Percentiles rank a stretch among this genome's conserved stretches.
Conservation (phyloP, 257 asterid species). For the Nicotiana knightiana region DNA sequence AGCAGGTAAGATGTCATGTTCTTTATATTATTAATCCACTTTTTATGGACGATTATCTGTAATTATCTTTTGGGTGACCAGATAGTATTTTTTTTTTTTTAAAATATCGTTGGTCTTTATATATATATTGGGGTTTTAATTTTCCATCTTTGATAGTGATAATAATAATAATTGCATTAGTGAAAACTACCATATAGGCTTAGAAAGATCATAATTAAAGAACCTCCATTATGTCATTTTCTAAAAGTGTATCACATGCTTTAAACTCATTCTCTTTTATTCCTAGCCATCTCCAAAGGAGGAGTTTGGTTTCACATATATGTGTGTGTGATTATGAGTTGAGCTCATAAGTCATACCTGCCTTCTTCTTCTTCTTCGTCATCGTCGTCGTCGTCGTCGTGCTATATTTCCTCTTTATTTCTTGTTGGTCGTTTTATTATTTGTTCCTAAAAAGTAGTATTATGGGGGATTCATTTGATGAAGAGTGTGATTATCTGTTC, state of each 20-base stretch:
- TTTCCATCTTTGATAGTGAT: conserved; percentile 11
- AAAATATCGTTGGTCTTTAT: too few relatives aligned
- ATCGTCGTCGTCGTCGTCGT: too few relatives aligned
- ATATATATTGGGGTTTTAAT: not conserved
- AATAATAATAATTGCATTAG: not conserved
- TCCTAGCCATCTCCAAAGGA: conserved; percentile 4
- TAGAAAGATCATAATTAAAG: conserved; percentile 19
- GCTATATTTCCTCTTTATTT: not conserved
- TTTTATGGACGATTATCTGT: too few relatives aligned
- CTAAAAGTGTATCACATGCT: conserved; percentile 47
- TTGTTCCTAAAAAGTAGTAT: not conserved
- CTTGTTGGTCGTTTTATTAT: not conserved
- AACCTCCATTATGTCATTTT: conserved; percentile 40
- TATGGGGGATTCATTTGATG: conserved; percentile 61
- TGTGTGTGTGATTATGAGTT: conserved; percentile 18
- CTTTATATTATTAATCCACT: too few relatives aligned
- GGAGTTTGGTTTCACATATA: conserved; percentile 28
- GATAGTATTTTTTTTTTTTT: too few relatives aligned
- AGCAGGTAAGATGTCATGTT: too few relatives aligned
- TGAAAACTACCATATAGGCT: conserved; percentile 14
- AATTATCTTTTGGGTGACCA: not conserved
- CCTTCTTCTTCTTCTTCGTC: not conserved
- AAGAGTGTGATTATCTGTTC: conserved; percentile 84
- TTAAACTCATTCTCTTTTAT: conserved; percentile 15
- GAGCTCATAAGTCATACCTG: not conserved